Conservation (phyloP, 2,329 filamentous ascomycete species). For the Talaromyces sp. region DNA sequence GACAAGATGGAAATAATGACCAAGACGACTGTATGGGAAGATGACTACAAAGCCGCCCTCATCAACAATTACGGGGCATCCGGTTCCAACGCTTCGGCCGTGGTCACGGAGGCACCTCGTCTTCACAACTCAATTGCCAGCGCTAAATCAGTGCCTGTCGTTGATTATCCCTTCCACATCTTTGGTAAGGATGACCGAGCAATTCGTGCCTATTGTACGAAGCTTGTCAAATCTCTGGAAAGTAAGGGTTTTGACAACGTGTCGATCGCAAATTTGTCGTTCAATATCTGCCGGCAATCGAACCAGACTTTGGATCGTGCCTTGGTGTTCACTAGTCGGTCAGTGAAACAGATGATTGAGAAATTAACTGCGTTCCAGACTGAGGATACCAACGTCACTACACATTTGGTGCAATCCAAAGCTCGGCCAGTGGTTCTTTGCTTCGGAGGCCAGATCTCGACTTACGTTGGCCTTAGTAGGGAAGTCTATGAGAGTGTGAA, state of each 20-base stretch:
- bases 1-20: constrained; percentile 23
- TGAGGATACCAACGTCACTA: not conserved
- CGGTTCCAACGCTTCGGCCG: constrained; percentile 29
- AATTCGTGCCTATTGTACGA: constrained; percentile 12
- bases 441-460: constrained; percentile 41
- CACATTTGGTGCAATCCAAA: not conserved
- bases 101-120: constrained; percentile 22
- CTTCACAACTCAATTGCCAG: constrained; percentile 17
- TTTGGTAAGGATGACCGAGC: constrained; percentile 10
- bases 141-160: not conserved
- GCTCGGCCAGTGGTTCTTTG: constrained; percentile 32
- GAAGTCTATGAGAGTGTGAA: constrained; percentile 29
- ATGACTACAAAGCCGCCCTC: constrained; percentile 18
- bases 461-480: constrained; percentile 27
- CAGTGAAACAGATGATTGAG: constrained; percentile 18
- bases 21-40: constrained; percentile 18
- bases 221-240: constrained; percentile 2
- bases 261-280: not conserved
- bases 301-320: constrained; percentile 6
- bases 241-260: not conserved
- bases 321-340: constrained; percentile 27
- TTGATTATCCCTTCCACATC: constrained; percentile 12
- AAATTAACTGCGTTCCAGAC: constrained; percentile 22
- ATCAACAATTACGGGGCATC: constrained; percentile 33
- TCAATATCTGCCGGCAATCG: constrained; percentile 14